Evolutionary conservation across 192 early-diverging fungal species (phyloP), one percentile per base, ranked within the genome.

Genomic region (Entomortierella beljakovae): DNA sequence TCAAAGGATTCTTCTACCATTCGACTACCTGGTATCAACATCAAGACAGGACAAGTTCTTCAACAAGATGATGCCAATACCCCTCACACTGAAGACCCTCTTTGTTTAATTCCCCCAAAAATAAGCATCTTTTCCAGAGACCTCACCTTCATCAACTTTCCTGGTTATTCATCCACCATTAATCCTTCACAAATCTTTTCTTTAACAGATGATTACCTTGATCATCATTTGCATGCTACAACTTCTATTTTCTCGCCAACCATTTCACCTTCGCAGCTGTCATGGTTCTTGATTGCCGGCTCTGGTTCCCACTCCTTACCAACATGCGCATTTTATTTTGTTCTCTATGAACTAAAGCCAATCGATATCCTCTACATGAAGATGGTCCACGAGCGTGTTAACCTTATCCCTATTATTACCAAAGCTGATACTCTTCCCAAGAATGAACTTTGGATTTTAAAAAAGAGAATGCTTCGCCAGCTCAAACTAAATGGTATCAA

Each of bases 291-390:
- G n/a, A 77, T 77, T 18, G 28, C 74, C 46, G 74, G 74, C n/a
- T 61, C 74, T 1, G 35, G 56, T 26, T 60, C 61, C 0, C 74
- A 77, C 37, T 57, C 66, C 15, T 25, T 77, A 5, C 74, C 74
- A 1, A 77, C 74, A 16, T 68, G 65, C 31, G 74, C 74, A 18
- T 77, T 77, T 38, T 77, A 77, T 37, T 77, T 77, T 68, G 74
- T 76, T 13, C 61, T 70, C 20, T 66, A 67, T 20, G 84, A 84
- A 15, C 85, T 96, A 55, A 89, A 87, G 55, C 91, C 93, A 50
- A 82, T 97, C 9, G 97, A 99, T 70, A 95, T 99, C 65, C 92
- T 96, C 76, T 93, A 97, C 57, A 99, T 99, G 95, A 96, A 96
- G 86, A 88, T 94, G 46, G 86, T 99, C 58, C 92, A 95, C 37